Evolutionary conservation across 1,139 yeast species (phyloP).

Genomic region (Hyphopichia khmerensis): DNA sequence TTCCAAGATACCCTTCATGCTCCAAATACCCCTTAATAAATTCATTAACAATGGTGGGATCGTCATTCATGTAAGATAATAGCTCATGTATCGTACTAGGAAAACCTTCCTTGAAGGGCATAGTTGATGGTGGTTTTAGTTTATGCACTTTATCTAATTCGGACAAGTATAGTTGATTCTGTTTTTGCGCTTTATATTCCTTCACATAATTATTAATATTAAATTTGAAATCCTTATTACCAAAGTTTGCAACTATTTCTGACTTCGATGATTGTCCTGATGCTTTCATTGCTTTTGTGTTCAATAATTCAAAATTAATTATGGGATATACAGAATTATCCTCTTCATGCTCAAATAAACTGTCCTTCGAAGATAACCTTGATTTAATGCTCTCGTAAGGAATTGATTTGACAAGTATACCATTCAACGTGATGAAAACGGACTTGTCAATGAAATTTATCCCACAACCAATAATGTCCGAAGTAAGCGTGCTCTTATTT

Average conservation of each 20-base stretch:
- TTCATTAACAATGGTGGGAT: conserved; percentile 43
- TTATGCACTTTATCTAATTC: conserved; percentile 18
- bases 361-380: conserved; percentile 24
- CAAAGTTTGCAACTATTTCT: conserved; percentile 66
- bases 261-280: conserved; percentile 12
- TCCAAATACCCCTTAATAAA: conserved; percentile 69
- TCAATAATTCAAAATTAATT: conserved; percentile 40
- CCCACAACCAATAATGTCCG: conserved; percentile 83
- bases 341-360: conserved; percentile 22
- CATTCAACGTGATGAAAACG: conserved; percentile 81
- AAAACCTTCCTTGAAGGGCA: conserved; percentile 7
- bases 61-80: conserved; percentile 25
- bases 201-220: conserved; percentile 69
- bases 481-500: conserved; percentile 19
- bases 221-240: conserved; percentile 63
- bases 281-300: conserved; percentile 10
- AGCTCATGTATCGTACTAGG: conserved; percentile 16
- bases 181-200: conserved; percentile 30
- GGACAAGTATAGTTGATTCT: conserved; percentile 17
- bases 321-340: conserved; percentile 38
- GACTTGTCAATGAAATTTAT: conserved; percentile 63
- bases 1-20: conserved; percentile 70
- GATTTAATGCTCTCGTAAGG: conserved; percentile 30
- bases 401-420: conserved; percentile 47
- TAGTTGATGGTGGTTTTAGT: conserved; percentile 6